Evolutionary conservation across 2,329 filamentous ascomycete genomes (phyloP), one percentile per base, ranked within the genome.

Genomic region (Septoria petroselini): DNA sequence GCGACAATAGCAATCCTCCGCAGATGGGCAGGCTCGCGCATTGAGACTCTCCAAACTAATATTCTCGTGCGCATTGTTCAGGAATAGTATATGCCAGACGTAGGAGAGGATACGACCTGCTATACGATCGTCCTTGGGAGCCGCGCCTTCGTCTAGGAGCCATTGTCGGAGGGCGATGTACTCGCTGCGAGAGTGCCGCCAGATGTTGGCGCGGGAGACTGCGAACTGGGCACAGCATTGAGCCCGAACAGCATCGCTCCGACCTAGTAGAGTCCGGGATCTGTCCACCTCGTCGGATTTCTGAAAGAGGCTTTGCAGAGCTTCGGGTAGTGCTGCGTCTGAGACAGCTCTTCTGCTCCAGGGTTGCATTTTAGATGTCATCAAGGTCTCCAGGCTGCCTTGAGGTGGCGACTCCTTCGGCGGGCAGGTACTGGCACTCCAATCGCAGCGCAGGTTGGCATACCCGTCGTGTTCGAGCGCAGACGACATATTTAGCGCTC

Each of bases 221-320:
- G 73, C 76, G 60, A 80, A 81, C 54, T 80, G 79, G 8, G 77
- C 78, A 65, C 77, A 81, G 60, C 78, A 81, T 46, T 63, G 60
- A 25, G 60, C 50, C 7, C 53, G 55, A 9, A 63, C 41, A 1
- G 52, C 53, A 33, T 62, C 59, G 17, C 29, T 37, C 7, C 62
- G 78, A 72, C 35, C 72, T 60, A 70, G 76, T 61, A 64, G 68
- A 62, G 57, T 72, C 55, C 58, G 71, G 11, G 44, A 40, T 7
- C 27, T 23, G 11, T 17, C 21, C n/a, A 17, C 14, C 0, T 2
- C 29, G 21, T 19, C 27, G 12, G 12, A 27, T 70, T 48, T 75
- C 3, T 52, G 56, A 33, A 62, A 63, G 4, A 63, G 30, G 6
- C 43, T 42, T 8, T 44, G 33, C 5, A 63, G 38, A 1, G 59